Evolutionary conservation across 805 yeast genomes (phyloP).

Genomic region (Teunomyces lycoperdinae): DNA sequence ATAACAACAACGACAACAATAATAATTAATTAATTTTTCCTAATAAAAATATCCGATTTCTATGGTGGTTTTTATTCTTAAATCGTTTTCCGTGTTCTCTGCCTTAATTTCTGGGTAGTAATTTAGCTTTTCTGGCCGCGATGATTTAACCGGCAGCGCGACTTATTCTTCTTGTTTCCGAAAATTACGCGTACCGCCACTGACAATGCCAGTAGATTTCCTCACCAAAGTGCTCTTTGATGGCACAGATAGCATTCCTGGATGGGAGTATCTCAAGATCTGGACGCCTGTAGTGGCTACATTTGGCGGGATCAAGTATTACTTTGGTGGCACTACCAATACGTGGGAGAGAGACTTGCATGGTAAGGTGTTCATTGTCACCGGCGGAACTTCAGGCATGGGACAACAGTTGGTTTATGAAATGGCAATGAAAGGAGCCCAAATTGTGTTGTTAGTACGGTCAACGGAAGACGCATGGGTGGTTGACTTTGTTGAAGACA

Average conservation of each 20-base stretch:
- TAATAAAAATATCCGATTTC: no score
- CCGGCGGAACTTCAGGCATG: slow-evolving; percentile 94
- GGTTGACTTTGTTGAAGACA: slow-evolving; percentile 72
- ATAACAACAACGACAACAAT: no score
- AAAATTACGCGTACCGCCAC: background rate
- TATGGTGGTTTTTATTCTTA: no score
- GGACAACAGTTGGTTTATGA: slow-evolving; percentile 77
- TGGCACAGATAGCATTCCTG: slow-evolving; percentile 76
- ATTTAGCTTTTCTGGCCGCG: no score
- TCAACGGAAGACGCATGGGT: slow-evolving; percentile 68
- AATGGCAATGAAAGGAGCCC: slow-evolving; percentile 82
- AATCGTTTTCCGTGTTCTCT: no score
- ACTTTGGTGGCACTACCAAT: slow-evolving; percentile 75
- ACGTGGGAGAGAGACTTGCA: slow-evolving; percentile 93
- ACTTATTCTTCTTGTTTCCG: background rate
- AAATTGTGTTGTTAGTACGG: slow-evolving; percentile 69
- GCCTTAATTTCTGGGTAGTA: no score
- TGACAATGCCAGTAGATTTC: slow-evolving; percentile 79
- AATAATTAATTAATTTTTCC: no score
- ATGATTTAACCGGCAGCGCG: no score
- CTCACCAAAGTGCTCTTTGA: slow-evolving; percentile 64
- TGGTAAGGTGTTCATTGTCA: slow-evolving; percentile 77
- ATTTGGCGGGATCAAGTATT: slow-evolving; percentile 57
- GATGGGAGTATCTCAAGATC: slow-evolving; percentile 56
- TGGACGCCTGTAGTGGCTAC: slow-evolving; percentile 51